Evolutionary conservation across 192 early-diverging fungal genomes (phyloP), one percentile per base, ranked within the genome.

Genomic region (Podila epigama): DNA sequence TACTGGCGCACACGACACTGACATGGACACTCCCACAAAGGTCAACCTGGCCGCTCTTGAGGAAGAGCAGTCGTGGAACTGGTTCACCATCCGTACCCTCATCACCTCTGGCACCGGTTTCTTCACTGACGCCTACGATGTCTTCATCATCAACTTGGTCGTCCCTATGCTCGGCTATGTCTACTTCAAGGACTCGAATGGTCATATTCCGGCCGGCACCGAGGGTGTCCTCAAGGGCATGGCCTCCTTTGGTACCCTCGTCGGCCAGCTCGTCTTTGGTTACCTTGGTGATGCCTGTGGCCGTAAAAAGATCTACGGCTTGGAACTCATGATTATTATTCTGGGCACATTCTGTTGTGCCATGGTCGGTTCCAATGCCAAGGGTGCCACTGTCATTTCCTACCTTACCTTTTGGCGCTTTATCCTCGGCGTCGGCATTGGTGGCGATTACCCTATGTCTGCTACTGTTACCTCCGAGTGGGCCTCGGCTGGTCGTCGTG

Each of bases 361-460:
- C 22, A 80, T 96, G 57, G 82, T 86, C 63, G 90, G 85, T 16
- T 32, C 62, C 1, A 83, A 85, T 57, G 90, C 89, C 6, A 82
- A 87, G 52, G 83, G 83, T 54, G 75, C 92, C 50, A 85, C 91
- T 25, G 70, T 87, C 37, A 82, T 69, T 42, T 82, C 79, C 25
- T 79, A 82, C 61, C 84, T 97, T 13, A 85, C 95, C 65, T 90
- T 92, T 41, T 97, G 96, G 96, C 93, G 96, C 51, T 83, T 95
- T 54, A 72, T 98, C 57, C 87, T 96, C 31, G 97, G 96, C 58
- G 81, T 97, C 32, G 97, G 96, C 50, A 92, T 98, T 55, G 97
- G 97, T 69, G 94, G 95, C 36, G 96, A 97, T 80, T 98, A 98
- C 79, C 96, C 97, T 15, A 84, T 97, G 39, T 96, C 95, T 1